Evolutionary conservation across 2,329 filamentous ascomycete genomes (phyloP).

Genomic region (Cordyceps cateniannulata): DNA sequence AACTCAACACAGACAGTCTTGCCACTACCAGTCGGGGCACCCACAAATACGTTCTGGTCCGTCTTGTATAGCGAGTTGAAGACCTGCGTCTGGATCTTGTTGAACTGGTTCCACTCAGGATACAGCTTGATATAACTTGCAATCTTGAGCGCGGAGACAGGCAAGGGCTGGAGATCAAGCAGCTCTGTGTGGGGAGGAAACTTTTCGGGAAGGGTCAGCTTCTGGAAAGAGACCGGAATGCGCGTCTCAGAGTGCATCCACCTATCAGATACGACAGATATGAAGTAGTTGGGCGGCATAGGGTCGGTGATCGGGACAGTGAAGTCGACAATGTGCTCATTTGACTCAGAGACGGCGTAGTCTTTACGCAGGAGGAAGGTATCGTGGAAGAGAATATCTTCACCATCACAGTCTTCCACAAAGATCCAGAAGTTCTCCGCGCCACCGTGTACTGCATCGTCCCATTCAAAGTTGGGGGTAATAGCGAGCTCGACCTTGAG

Average conservation of each 20-base stretch:
- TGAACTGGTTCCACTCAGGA: slow-evolving; percentile 80
- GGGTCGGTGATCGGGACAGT: slow-evolving; percentile 95
- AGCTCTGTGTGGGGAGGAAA: slow-evolving; percentile 92
- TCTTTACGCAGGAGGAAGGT: slow-evolving; percentile 87
- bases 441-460: slow-evolving; percentile 77
- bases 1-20: slow-evolving; percentile 98
- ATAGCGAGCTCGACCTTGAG: slow-evolving; percentile 85
- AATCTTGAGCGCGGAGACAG: slow-evolving; percentile 80
- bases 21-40: slow-evolving; percentile 87
- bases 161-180: slow-evolving; percentile 84
- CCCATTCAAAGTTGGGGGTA: slow-evolving; percentile 93
- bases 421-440: slow-evolving; percentile 96
- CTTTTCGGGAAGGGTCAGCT: slow-evolving; percentile 87
- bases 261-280: slow-evolving; percentile 86
- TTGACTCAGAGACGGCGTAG: slow-evolving; percentile 77
- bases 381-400: slow-evolving; percentile 92
- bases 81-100: slow-evolving; percentile 94
- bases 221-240: slow-evolving; percentile 88
- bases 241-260: slow-evolving; percentile 99
- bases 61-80: slow-evolving; percentile 90
- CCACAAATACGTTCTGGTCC: slow-evolving; percentile 90
- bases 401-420: slow-evolving; percentile 94
- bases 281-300: slow-evolving; percentile 98
- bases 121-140: slow-evolving; percentile 79
- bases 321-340: slow-evolving; percentile 92